Conservation (phyloP, 257 asterid genomes). For the Jasminum sambac region DNA sequence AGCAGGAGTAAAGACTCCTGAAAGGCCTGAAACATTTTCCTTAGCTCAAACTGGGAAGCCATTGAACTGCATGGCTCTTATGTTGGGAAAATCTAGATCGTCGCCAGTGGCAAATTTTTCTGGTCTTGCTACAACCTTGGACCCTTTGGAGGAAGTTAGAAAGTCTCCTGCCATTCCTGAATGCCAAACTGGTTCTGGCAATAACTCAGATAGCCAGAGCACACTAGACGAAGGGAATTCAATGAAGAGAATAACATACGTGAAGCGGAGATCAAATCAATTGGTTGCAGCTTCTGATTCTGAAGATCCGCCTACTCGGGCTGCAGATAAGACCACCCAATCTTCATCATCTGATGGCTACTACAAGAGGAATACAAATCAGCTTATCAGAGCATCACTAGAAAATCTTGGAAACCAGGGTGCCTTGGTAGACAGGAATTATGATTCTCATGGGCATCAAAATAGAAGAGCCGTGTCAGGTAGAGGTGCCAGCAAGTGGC, state of each 20-base stretch:
- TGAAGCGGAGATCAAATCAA: slow-evolving; percentile 76
- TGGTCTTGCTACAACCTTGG: slow-evolving; percentile 28
- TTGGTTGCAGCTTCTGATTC: slow-evolving; percentile 71
- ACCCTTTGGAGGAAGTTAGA: slow-evolving; percentile 35
- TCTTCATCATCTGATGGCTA: slow-evolving; percentile 61
- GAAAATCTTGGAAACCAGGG: slow-evolving; percentile 40
- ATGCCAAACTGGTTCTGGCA: slow-evolving; percentile 40
- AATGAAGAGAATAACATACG: slow-evolving; percentile 53
- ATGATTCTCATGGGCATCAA: slow-evolving; percentile 31
- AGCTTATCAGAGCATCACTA: slow-evolving; percentile 73
- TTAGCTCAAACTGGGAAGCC: slow-evolving; percentile 29
- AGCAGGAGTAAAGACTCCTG: slow-evolving; percentile 34
- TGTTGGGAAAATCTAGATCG: slow-evolving; percentile 27
- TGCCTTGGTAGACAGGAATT: slow-evolving; percentile 27
- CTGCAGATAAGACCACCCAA: slow-evolving; percentile 37
- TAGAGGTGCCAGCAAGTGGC: slow-evolving; percentile 41
- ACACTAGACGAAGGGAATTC: slow-evolving; percentile 39
- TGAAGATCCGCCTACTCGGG: slow-evolving; percentile 27
- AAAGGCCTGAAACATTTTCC: slow-evolving; percentile 38
- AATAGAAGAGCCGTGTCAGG: slow-evolving; percentile 22
- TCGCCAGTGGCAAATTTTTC: slow-evolving; percentile 35
- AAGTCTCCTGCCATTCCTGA: slow-evolving; percentile 38
- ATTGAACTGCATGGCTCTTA: slow-evolving; percentile 30
- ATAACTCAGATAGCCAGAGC: slow-evolving; percentile 44
- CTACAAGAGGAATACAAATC: slow-evolving; percentile 79